Evolutionary conservation across 2,329 filamentous ascomycete genomes (phyloP).

Genomic region (Nannizziopsis arthrosporioides): DNA sequence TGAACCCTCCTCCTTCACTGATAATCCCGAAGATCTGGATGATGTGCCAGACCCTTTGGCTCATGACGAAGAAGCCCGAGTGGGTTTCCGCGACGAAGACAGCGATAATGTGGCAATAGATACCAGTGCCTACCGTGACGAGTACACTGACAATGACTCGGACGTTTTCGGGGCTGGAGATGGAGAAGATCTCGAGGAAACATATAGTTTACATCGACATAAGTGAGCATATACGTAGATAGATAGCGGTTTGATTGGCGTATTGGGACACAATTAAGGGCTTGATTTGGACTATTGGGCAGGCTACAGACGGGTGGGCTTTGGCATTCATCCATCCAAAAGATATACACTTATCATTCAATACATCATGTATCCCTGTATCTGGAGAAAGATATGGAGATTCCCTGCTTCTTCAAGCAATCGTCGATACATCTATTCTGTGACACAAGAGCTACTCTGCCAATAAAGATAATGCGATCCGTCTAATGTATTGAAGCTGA

Average conservation of each 20-base stretch:
- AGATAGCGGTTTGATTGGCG: not conserved
- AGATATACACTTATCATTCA: too few relatives aligned
- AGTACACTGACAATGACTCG: slow-evolving; percentile 44
- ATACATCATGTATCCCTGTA: too few relatives aligned
- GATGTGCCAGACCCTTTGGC: slow-evolving; percentile 30
- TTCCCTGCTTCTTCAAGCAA: too few relatives aligned
- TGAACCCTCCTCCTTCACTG: slow-evolving; percentile 18
- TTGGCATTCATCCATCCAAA: too few relatives aligned
- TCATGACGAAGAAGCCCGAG: slow-evolving; percentile 33
- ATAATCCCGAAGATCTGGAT: slow-evolving; percentile 31
- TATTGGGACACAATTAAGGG: slow-evolving; percentile 1
- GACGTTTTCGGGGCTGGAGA: slow-evolving; percentile 36
- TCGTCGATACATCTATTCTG: too few relatives aligned
- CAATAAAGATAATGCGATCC: too few relatives aligned
- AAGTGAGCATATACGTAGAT: slow-evolving; percentile 12
- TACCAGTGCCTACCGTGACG: slow-evolving; percentile 39
- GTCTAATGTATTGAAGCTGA: too few relatives aligned
- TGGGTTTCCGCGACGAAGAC: slow-evolving; percentile 33
- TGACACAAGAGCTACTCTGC: too few relatives aligned
- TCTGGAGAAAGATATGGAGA: too few relatives aligned
- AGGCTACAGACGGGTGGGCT: slow-evolving; percentile 7
- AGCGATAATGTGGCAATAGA: slow-evolving; percentile 27
- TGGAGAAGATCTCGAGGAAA: slow-evolving; percentile 25
- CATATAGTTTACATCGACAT: slow-evolving; percentile 33
- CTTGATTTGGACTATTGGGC: slow-evolving; percentile 13